Conservation (phyloP, 345 rosid genomes). For the Mangifera indica region DNA sequence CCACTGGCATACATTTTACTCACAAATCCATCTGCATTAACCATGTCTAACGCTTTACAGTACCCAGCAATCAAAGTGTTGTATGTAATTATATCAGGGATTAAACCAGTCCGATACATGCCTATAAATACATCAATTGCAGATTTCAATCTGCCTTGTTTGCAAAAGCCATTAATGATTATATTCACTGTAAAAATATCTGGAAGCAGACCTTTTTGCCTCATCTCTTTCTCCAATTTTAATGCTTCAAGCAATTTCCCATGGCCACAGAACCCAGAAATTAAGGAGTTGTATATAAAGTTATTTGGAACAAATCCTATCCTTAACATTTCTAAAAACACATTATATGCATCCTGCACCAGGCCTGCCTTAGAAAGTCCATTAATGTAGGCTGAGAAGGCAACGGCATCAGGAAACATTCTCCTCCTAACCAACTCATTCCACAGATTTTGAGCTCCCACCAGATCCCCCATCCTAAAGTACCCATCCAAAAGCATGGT, state of each 20-base stretch:
- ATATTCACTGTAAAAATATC: constrained; percentile 60
- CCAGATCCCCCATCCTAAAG: constrained; percentile 46
- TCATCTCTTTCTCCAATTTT: constrained; percentile 57
- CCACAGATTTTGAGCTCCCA: constrained; percentile 61
- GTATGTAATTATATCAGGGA: constrained; percentile 64
- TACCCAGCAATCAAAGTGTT: constrained; percentile 68
- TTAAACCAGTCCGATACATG: constrained; percentile 49
- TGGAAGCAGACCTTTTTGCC: constrained; percentile 54
- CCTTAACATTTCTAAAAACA: constrained; percentile 54
- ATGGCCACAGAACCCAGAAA: constrained; percentile 53
- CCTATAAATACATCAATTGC: constrained; percentile 43
- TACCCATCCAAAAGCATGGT: constrained; percentile 69
- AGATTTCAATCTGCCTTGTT: constrained; percentile 47
- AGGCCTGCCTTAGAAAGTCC: constrained; percentile 64
- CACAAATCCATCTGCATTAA: constrained; percentile 43
- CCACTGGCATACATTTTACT: constrained; percentile 48
- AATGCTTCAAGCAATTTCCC: constrained; percentile 55
- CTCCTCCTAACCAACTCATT: constrained; percentile 54
- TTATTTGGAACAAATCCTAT: constrained; percentile 63
- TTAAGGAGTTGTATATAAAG: constrained; percentile 63
- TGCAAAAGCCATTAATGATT: constrained; percentile 64
- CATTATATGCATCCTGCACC: constrained; percentile 54
- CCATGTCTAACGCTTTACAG: constrained; percentile 53
- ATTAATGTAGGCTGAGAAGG: constrained; percentile 64
- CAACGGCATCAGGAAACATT: constrained; percentile 54